phyloP scores from a whole-genome alignment of 768 basidiomycete species.

The Psilocybe subaeruginosa region DNA sequence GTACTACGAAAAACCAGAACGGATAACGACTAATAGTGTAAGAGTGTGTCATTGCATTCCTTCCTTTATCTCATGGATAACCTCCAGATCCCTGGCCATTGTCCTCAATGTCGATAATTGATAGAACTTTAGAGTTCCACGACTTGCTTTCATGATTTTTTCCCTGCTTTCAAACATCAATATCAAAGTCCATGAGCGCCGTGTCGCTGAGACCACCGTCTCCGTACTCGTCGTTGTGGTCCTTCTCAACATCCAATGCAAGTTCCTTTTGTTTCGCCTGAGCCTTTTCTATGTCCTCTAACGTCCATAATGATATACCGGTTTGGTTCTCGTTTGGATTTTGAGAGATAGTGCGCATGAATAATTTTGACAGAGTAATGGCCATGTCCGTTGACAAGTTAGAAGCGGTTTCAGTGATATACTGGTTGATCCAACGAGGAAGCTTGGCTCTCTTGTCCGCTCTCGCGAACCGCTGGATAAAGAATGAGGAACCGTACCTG shows the following conservation, averaged over 20 bases:
- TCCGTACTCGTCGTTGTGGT: slow-evolving; percentile 62
- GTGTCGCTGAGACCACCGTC: slow-evolving; percentile 71
- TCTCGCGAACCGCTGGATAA: slow-evolving; percentile 79
- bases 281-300: slow-evolving; percentile 87
- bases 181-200: slow-evolving; percentile 61
- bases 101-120: slow-evolving; percentile 33
- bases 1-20: slow-evolving; percentile 64
- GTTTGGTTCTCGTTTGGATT: slow-evolving; percentile 96
- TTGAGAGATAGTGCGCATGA: slow-evolving; percentile 99
- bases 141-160: slow-evolving; percentile 4
- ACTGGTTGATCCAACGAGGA: slow-evolving; percentile 98
- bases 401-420: slow-evolving; percentile 97
- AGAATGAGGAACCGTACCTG: background rate
- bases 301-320: slow-evolving; percentile 91
- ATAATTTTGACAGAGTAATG: slow-evolving; percentile 88
- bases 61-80: slow-evolving; percentile 18
- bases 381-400: slow-evolving; percentile 99
- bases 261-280: slow-evolving; percentile 81
- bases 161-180: slow-evolving; percentile 35
- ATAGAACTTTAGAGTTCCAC: slow-evolving; percentile 3
- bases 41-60: background rate
- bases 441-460: slow-evolving; percentile 94
- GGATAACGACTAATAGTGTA: slow-evolving; percentile 49
- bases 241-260: slow-evolving; percentile 48
- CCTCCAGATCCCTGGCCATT: slow-evolving; percentile 40